These are phyloP conservation scores for Phylloporus scabripes DNA, from an alignment of 768 basidiomycete genomes.

Conservation along the genomic window DNA sequence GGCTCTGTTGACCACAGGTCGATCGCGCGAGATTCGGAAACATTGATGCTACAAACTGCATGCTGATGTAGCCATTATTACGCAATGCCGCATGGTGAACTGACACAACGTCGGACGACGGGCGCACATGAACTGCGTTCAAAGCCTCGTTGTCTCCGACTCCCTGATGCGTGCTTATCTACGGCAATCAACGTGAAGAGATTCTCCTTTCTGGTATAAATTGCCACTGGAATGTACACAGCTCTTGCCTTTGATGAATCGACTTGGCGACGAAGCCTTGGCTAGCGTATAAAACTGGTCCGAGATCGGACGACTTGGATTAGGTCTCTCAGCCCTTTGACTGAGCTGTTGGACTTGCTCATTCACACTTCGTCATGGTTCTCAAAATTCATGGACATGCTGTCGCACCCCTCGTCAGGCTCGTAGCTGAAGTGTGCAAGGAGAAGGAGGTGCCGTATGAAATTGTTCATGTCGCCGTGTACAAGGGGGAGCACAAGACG, in stretches of 20 bases:
- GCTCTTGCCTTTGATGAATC: neutral
- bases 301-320: neutral
- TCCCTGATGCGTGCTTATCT: neutral
- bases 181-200: neutral
- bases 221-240: neutral
- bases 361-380: conserved; percentile 29
- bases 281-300: conserved; percentile 2
- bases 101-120: neutral
- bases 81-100: neutral
- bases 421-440: conserved; percentile 36
- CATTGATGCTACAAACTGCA: neutral
- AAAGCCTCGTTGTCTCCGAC: neutral
- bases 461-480: conserved; percentile 30
- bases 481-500: conserved; percentile 33
- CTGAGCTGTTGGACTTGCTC: neutral
- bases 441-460: conserved; percentile 38
- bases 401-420: conserved; percentile 34
- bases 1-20: neutral
- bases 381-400: conserved; percentile 41
- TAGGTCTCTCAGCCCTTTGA: neutral
- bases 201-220: neutral
- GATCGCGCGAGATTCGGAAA: neutral
- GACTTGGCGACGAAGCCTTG: neutral
- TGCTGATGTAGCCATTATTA: neutral
- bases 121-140: neutral